Evolutionary conservation across 805 yeast species (phyloP).

Genomic region (Starmerella powellii): DNA sequence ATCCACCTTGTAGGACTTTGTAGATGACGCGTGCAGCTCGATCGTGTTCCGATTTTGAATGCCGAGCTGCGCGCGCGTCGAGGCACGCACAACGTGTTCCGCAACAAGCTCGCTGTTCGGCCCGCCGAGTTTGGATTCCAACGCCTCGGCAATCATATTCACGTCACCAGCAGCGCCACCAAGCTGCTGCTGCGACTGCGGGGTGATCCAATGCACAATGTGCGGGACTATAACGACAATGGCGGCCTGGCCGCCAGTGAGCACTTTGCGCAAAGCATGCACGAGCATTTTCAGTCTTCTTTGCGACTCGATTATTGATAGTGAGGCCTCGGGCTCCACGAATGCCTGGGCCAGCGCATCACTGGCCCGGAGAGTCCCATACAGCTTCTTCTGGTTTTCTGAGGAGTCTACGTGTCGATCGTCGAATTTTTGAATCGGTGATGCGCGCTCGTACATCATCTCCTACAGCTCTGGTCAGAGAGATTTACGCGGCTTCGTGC

Average conservation of each 20-base stretch:
- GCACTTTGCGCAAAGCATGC: conserved; percentile 10
- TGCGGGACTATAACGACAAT: conserved; percentile 16
- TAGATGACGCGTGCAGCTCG: conserved; percentile 10
- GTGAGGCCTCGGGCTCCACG: neutral
- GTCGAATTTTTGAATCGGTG: neutral
- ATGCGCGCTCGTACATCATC: neutral
- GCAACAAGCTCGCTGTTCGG: conserved; percentile 16
- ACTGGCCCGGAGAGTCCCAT: too few relatives aligned
- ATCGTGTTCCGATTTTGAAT: conserved; percentile 9
- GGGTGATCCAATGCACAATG: conserved; percentile 19
- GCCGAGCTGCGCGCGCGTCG: conserved; percentile 15
- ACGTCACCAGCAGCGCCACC: conserved; percentile 7
- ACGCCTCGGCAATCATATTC: conserved; percentile 11
- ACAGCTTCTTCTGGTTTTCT: too few relatives aligned
- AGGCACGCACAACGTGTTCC: conserved; percentile 13
- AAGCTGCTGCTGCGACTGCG: conserved; percentile 12
- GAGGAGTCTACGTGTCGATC: neutral
- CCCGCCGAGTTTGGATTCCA: conserved; percentile 14
- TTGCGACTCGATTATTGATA: conserved; percentile 3
- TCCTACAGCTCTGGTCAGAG: neutral
- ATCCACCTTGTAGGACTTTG: conserved; percentile 11
- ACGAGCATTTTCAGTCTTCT: conserved; percentile 2
- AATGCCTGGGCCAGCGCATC: neutral
- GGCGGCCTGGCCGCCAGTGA: conserved; percentile 15
- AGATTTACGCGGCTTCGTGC: too few relatives aligned